Percentiles rank a stretch among this genome's conserved stretches.
Conservation (phyloP, 116 monocot genomes). For the Posidonia oceanica region DNA sequence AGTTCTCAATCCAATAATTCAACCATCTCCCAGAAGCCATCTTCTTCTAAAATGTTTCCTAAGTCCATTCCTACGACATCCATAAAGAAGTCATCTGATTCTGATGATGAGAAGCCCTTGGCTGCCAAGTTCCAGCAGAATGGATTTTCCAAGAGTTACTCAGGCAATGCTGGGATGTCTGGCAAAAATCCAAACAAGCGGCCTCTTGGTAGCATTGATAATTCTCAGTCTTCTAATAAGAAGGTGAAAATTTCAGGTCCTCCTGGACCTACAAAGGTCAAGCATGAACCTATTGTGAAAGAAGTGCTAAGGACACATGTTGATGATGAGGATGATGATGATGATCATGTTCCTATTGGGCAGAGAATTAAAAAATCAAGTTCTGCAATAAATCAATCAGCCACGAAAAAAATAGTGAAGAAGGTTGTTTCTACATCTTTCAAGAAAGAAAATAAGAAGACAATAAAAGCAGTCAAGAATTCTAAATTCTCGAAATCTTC, state of each 20-base stretch:
- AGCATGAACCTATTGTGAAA: slow-evolving; percentile 32
- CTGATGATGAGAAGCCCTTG: slow-evolving; percentile 46
- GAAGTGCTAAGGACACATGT: slow-evolving; percentile 20
- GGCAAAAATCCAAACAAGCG: slow-evolving; percentile 43
- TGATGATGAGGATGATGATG: neutral
- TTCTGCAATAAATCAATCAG: slow-evolving; percentile 29
- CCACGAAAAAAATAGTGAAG: slow-evolving; percentile 38
- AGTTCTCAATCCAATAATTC: slow-evolving; percentile 5
- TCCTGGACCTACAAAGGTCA: slow-evolving; percentile 22
- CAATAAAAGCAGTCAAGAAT: slow-evolving; percentile 37
- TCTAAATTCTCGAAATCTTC: slow-evolving; percentile 53
- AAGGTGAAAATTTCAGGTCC: slow-evolving; percentile 50
- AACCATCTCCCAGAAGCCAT: slow-evolving; percentile 14
- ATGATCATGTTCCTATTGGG: slow-evolving; percentile 52
- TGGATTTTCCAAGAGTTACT: slow-evolving; percentile 20
- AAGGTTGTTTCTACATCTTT: slow-evolving; percentile 29
- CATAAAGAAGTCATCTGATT: slow-evolving; percentile 13
- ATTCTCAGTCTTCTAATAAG: slow-evolving; percentile 38
- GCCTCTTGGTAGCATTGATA: slow-evolving; percentile 17
- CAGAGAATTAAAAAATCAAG: slow-evolving; percentile 51
- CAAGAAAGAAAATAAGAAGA: slow-evolving; percentile 53
- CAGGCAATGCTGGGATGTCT: slow-evolving; percentile 9
- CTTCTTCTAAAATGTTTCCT: slow-evolving; percentile 14
- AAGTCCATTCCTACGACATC: slow-evolving; percentile 12
- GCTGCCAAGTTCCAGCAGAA: slow-evolving; percentile 28